These are phyloP conservation scores for Blastomyces percursus DNA, from an alignment of 2,329 filamentous ascomycete genomes.

Conservation along the genomic window DNA sequence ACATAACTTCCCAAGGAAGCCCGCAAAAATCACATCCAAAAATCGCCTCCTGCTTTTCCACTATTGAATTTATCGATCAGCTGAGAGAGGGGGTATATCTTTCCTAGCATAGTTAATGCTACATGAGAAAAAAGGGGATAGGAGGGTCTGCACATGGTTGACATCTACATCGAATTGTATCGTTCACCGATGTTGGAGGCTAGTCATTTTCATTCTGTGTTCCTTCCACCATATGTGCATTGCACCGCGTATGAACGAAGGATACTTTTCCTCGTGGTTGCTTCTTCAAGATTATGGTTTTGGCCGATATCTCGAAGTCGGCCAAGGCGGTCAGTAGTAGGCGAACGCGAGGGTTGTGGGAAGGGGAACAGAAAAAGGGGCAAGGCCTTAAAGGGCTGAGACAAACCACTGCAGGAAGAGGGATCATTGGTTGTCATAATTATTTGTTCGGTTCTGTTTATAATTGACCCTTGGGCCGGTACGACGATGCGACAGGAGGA, in stretches of 20 bases:
- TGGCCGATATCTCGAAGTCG: not conserved
- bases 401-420: not conserved
- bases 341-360: not conserved
- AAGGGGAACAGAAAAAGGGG: not conserved
- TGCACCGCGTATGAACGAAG: not conserved
- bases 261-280: not conserved
- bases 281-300: not conserved
- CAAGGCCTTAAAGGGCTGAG: not conserved
- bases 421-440: not conserved
- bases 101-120: not conserved
- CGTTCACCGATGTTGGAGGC: not conserved
- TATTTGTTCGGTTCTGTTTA: not conserved
- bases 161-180: not conserved
- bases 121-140: not conserved
- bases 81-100: not conserved
- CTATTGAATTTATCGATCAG: not conserved
- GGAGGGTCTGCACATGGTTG: not conserved
- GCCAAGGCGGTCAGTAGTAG: not conserved
- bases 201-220: not conserved
- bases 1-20: not conserved
- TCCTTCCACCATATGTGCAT: not conserved
- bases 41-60: not conserved
- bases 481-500: not conserved
- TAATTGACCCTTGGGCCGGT: not conserved
- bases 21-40: not conserved